Base-by-base conservation (phyloP, 2,329 filamentous ascomycete genomes). In the Hypoxylon sp. region DNA sequence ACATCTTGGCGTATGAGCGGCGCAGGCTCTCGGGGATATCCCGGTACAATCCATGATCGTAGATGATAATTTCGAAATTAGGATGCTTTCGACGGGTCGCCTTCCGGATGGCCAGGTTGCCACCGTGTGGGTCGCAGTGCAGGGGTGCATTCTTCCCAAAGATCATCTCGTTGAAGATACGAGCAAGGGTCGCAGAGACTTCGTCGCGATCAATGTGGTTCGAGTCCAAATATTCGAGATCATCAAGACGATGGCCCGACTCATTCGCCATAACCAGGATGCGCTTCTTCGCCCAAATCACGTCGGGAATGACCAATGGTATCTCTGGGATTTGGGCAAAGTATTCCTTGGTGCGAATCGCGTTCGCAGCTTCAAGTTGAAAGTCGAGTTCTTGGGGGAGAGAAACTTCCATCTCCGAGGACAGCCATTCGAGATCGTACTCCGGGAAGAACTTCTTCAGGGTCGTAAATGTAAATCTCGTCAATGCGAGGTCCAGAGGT, bases 151-250 rank as follows among this genome's bases (percentile, higher is more conserved):
- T 87, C 58, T 91, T 88, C 53, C 95, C 94, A 73, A 99, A 99
- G 73, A 99, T 98, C 96, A 99, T 99, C 79, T 98, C 94, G 84
- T 99, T 99, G 86, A 99, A 99, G 66, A 99, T 94, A 66, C 91
- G 90, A 0, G 96, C 92, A 3, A 99, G 85, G 0, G 94, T 92
- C 1, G 95, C 94, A 0, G 94, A 97, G 4, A 99, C 96, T 80
- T 98, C 95, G 77, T 98, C 96, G 19, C 96, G 90, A 80, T 97
- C 94, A 77, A 99, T 99, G 64, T 89, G 87, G 78, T 97, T 92
- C 5, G 86, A 84, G 79, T 98, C 96, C 3, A 99, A 85, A 77
- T 92, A 98, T 14, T 88, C 89, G 1, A 98, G 87, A 77, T 99
- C 95, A 78, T 99, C 96, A 1, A 94, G 91, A 19, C 96, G 91